Base-by-base conservation (phyloP, 768 basidiomycete species). In the Kwoniella sp. region DNA sequence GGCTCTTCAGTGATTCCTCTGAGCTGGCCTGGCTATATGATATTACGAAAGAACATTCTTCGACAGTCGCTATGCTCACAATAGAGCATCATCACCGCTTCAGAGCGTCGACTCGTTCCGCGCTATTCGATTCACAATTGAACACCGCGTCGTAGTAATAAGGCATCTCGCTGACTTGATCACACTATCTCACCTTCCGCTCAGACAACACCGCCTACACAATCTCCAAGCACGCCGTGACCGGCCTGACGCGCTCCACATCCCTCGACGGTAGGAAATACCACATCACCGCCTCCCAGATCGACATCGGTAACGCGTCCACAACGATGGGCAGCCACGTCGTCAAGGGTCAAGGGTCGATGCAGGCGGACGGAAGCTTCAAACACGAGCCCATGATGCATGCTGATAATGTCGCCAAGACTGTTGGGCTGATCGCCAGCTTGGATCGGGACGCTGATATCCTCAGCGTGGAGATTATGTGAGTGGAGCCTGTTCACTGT, bases 241-340 rank as follows among this genome's bases (percentile, higher is more conserved):
- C 82, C 0, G 91, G 92, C 0, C 81, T 93, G 2, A 91, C 91
- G 12, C 90, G 89, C 78, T 86, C 84, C 47, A 89, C 87, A 4
- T 84, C 87, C 1, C 86, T 94, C 25, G 91, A 93, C 73, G 92
- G 91, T 0, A 83, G 91, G 7, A 82, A 84, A 30, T 86, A 86
- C 78, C 84, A 86, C 73, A 92, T 94, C 59, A 86, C 90, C 2
- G 87, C 86, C 73, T 89, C 89, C 1, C 90, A 93, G 74, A 85
- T 93, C 54, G 91, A 93, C 76, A 90, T 93, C 53, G 91, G 90
- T 26, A 92, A 92, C 72, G 90, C 90, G 1, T 82, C 83, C 30
- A 91, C 90, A 0, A 81, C 81, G 4, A 85, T 92, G 84, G 85
- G 85, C 1, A 78, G 76, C 15, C 71, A 81, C 23, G 83, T 84